A percentile compares a stretch with the other conserved stretches of the same genome.
Conservation (phyloP, 371 early-diverging fungal genomes). For the Funneliformis caledonium region DNA sequence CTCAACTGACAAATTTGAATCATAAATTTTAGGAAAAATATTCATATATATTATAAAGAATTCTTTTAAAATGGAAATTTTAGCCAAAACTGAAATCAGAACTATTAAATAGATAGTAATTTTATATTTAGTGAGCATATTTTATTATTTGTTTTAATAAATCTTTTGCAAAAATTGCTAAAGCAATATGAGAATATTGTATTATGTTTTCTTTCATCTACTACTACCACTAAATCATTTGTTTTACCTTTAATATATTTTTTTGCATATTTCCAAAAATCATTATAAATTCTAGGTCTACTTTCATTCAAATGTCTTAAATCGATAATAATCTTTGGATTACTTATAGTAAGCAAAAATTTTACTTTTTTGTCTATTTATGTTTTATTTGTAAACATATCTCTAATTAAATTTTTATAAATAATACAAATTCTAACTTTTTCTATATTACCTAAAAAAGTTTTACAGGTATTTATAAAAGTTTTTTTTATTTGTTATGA, state of each 20-base stretch:
- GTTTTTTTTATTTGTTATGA: too few relatives aligned
- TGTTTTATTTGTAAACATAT: neutral
- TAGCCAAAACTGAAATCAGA: neutral
- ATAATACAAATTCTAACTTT: too few relatives aligned
- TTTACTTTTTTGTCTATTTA: neutral
- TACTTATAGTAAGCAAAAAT: neutral
- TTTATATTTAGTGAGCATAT: neutral
- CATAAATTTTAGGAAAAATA: neutral
- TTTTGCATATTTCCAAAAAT: neutral
- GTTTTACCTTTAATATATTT: neutral
- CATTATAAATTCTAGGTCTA: neutral
- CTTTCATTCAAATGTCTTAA: neutral
- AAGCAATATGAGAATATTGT: neutral
- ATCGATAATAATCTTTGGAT: neutral
- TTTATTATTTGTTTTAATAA: neutral
- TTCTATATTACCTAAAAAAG: too few relatives aligned
- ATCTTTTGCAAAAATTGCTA: neutral
- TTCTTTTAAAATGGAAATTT: neutral
- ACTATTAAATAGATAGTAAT: neutral
- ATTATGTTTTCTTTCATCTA: neutral
- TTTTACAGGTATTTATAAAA: too few relatives aligned
- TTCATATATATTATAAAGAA: neutral
- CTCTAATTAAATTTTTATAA: neutral
- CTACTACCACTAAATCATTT: neutral
- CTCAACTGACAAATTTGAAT: neutral